phyloP scores from a whole-genome alignment of 306 rosid species.

The Macrotyloma uniflorum region DNA sequence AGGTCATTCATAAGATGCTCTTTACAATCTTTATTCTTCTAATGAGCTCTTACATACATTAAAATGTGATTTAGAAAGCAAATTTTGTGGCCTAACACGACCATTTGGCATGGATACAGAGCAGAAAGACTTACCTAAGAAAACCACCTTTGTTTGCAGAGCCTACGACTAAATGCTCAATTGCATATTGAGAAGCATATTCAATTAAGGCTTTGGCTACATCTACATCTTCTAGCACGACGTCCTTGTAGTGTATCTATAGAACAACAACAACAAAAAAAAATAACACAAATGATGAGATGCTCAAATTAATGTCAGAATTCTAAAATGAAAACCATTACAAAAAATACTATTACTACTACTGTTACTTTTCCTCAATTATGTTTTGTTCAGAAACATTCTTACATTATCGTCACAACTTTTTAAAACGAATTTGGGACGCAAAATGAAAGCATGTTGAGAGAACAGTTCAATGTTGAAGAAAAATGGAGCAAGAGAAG shows the following conservation, averaged over 20 bases:
- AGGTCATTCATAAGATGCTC: neutral
- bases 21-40: neutral
- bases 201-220: slow-evolving; percentile 70
- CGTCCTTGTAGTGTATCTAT: slow-evolving; percentile 78
- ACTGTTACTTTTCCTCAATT: neutral
- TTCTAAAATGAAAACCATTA: slow-evolving; percentile 9
- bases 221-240: slow-evolving; percentile 72
- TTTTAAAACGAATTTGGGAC: neutral
- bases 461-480: neutral
- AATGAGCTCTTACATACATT: too few relatives aligned
- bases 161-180: slow-evolving; percentile 86
- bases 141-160: slow-evolving; percentile 70
- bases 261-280: neutral
- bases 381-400: neutral
- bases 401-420: neutral
- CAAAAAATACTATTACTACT: neutral
- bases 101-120: neutral
- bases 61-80: neutral
- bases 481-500: neutral
- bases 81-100: neutral
- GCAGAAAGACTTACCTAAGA: slow-evolving; percentile 53
- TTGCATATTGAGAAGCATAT: slow-evolving; percentile 55
- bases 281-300: neutral
- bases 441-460: neutral
- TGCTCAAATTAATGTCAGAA: slow-evolving; percentile 5